phyloP scores from a whole-genome alignment of 1,284 basidiomycete genomes.

The Cutaneotrichosporon daszewskae region DNA sequence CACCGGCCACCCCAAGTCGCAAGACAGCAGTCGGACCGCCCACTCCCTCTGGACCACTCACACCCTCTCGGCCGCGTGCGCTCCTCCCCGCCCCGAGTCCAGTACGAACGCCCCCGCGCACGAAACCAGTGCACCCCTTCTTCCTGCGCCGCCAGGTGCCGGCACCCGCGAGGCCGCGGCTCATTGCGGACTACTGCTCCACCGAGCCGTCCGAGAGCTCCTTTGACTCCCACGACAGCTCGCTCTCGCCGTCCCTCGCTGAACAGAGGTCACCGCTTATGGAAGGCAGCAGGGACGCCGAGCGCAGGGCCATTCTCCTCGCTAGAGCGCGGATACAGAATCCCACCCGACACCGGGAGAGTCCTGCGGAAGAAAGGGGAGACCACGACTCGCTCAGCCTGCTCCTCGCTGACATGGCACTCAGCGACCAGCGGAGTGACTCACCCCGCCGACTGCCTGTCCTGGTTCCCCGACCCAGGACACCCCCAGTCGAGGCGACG shows the following conservation, averaged over 20 bases:
- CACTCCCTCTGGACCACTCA: too few species aligned
- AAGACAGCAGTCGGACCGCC: too few species aligned
- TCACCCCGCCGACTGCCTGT: neutral
- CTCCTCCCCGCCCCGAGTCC: slow-evolving; percentile 1
- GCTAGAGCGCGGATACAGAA: too few species aligned
- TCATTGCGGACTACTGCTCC: slow-evolving; percentile 4
- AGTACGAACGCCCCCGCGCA: slow-evolving; percentile 2
- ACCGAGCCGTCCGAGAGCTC: slow-evolving; percentile 7
- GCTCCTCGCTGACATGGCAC: too few species aligned
- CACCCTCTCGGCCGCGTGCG: neutral
- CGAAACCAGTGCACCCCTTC: slow-evolving; percentile 2
- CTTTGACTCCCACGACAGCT: neutral
- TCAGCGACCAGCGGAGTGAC: neutral
- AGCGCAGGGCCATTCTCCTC: too few species aligned
- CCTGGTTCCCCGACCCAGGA: too few species aligned
- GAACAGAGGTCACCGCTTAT: neutral
- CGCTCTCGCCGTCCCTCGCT: neutral
- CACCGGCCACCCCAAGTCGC: too few species aligned
- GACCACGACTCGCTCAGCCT: too few species aligned
- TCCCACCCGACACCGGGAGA: too few species aligned
- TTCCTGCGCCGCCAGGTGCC: slow-evolving; percentile 3
- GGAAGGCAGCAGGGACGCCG: too few species aligned
- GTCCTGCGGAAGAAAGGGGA: too few species aligned
- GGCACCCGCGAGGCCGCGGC: slow-evolving; percentile 1
- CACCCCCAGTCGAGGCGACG: too few species aligned